Percentiles rank a stretch among this genome's conserved stretches.
These are phyloP conservation scores for Gossypioides kirkii DNA, from an alignment of 345 rosid species.

Conservation along the genomic window DNA sequence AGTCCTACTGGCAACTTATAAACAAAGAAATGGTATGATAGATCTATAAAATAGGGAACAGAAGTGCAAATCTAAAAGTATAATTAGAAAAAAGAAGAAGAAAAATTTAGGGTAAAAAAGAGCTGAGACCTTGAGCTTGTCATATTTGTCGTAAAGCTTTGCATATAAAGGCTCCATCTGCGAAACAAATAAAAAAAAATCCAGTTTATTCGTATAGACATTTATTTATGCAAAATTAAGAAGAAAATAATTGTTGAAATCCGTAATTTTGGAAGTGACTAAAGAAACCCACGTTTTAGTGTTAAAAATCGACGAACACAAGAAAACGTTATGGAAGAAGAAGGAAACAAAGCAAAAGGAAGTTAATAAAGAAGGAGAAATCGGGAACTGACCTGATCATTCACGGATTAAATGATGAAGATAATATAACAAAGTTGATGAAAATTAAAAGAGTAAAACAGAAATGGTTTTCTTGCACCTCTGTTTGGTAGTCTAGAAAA, in stretches of 20 bases:
- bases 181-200: neutral
- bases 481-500: conserved; percentile 5
- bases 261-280: neutral
- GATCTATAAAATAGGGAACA: neutral
- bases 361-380: neutral
- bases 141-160: conserved; percentile 65
- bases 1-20: neutral
- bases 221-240: neutral
- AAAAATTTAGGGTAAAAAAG: neutral
- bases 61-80: neutral
- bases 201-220: neutral
- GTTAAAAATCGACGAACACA: neutral
- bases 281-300: conserved; percentile 5
- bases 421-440: neutral
- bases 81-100: neutral
- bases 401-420: neutral
- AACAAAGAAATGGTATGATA: neutral
- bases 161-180: conserved; percentile 74
- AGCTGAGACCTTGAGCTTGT: conserved; percentile 43
- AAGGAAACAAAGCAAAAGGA: neutral
- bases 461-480: neutral
- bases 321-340: neutral
- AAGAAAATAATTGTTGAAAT: neutral
- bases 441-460: neutral
- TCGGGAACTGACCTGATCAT: no score